Conservation (phyloP, 129 eudicot species). For the Artemisia argyi region DNA sequence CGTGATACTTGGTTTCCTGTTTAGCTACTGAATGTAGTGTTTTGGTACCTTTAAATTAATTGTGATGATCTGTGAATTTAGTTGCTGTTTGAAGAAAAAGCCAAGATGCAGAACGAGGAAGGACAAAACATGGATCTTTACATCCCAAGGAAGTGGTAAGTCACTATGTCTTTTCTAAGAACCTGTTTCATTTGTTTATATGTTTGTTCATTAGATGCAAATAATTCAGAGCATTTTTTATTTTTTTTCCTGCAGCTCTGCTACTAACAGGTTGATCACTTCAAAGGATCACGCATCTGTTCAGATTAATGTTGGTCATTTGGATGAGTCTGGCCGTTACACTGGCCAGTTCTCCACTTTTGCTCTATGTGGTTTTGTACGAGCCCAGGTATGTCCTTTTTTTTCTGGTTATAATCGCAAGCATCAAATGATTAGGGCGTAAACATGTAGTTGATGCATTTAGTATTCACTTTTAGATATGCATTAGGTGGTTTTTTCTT, state of each 20-base stretch:
- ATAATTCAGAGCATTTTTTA: background rate
- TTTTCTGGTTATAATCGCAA: too few relatives aligned
- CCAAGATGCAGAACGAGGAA: conserved; percentile 12
- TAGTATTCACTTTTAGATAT: too few relatives aligned
- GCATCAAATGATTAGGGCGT: background rate
- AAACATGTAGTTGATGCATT: too few relatives aligned
- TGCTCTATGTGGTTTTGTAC: conserved; percentile 14
- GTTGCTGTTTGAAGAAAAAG: background rate
- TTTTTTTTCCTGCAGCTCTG: conserved; percentile 47
- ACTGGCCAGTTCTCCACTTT: conserved; percentile 19
- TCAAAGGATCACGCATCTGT: conserved; percentile 79
- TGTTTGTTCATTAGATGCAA: background rate
- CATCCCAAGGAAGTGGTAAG: conserved; percentile 16
- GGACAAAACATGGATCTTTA: conserved; percentile 13
- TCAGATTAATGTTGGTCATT: conserved; percentile 21
- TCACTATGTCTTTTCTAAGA: background rate
- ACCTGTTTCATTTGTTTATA: background rate
- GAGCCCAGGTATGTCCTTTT: conserved; percentile 7
- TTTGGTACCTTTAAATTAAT: background rate
- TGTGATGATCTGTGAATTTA: background rate
- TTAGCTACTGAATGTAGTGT: too few relatives aligned
- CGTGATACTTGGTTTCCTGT: too few relatives aligned
- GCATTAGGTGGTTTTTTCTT: too few relatives aligned
- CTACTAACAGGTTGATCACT: conserved; percentile 67
- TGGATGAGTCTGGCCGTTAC: conserved; percentile 15